phyloP scores from a whole-genome alignment of 306 rosid species.

The Gastrolobium villosum region DNA sequence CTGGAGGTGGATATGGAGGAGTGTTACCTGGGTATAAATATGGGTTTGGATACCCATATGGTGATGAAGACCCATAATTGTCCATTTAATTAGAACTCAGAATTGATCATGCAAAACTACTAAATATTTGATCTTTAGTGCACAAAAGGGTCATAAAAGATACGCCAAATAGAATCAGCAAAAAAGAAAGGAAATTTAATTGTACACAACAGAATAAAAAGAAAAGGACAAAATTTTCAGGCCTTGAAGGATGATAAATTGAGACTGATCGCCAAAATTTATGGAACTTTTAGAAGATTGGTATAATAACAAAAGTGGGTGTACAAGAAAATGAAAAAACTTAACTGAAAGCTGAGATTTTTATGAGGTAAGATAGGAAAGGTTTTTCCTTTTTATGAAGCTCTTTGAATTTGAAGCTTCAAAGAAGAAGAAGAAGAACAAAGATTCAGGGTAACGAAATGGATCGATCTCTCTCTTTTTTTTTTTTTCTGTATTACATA shows the following conservation, averaged over 20 bases:
- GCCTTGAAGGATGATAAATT: not conserved
- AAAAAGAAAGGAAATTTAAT: not conserved
- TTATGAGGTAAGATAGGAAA: not conserved
- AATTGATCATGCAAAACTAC: conserved; percentile 7
- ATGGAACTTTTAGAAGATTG: not conserved
- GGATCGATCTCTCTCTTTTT: not conserved
- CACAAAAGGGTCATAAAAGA: not conserved
- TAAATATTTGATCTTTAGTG: conserved; percentile 33
- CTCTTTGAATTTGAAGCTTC: conserved; percentile 37
- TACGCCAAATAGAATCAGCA: conserved; percentile 19
- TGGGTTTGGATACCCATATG: conserved; percentile 53
- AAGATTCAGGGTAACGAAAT: not conserved
- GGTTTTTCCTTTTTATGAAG: conserved; percentile 24
- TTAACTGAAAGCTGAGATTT: not conserved
- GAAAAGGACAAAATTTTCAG: not conserved
- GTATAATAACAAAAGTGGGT: conserved; percentile 13
- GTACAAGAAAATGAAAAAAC: conserved; percentile 31
- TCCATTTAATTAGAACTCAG: conserved; percentile 48
- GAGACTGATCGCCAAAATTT: not conserved
- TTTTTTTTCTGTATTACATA: not conserved
- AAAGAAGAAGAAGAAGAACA: conserved; percentile 19
- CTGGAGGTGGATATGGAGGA: conserved; percentile 51
- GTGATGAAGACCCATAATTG: conserved; percentile 52
- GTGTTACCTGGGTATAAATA: conserved; percentile 38
- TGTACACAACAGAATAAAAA: not conserved